Conservation (phyloP, 2,329 filamentous ascomycete genomes). For the Volutella citrinella region DNA sequence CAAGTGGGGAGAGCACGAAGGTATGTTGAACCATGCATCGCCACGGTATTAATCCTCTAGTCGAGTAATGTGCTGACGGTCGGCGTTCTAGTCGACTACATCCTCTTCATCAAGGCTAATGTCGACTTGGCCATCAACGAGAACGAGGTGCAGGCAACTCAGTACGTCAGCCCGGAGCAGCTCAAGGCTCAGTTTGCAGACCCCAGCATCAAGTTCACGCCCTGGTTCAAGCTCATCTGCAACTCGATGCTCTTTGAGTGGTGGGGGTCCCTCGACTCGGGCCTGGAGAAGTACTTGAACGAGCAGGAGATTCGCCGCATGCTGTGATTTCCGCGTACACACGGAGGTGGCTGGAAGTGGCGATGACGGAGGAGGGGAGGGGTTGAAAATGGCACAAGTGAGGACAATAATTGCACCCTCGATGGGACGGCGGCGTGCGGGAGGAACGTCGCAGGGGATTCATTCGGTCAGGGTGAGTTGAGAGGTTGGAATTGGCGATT, state of each 20-base stretch:
- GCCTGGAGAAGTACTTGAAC: constrained; percentile 80
- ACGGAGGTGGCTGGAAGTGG: too few species aligned
- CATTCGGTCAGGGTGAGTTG: too few species aligned
- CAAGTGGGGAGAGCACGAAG: constrained; percentile 98
- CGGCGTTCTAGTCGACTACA: constrained; percentile 77
- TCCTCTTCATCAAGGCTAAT: constrained; percentile 94
- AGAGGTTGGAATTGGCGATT: too few species aligned
- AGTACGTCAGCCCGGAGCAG: constrained; percentile 79
- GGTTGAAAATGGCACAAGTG: too few species aligned
- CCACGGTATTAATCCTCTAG: too few species aligned
- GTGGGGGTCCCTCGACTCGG: constrained; percentile 83
- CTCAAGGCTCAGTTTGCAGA: constrained; percentile 85
- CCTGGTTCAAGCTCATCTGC: constrained; percentile 99
- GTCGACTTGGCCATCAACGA: constrained; percentile 78
- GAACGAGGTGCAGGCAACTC: constrained; percentile 84
- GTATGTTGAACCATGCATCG: too few species aligned
- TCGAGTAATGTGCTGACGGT: constrained; percentile 15
- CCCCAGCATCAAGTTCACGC: constrained; percentile 80
- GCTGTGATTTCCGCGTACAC: too few species aligned
- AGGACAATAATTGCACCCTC: too few species aligned
- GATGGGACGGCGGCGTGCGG: too few species aligned
- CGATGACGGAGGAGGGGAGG: too few species aligned
- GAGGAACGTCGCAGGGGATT: too few species aligned
- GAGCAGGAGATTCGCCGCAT: constrained; percentile 88
- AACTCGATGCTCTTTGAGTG: constrained; percentile 96